Base-by-base conservation (phyloP, 352 stramenopile species). In the Phytophthora megakarya region DNA sequence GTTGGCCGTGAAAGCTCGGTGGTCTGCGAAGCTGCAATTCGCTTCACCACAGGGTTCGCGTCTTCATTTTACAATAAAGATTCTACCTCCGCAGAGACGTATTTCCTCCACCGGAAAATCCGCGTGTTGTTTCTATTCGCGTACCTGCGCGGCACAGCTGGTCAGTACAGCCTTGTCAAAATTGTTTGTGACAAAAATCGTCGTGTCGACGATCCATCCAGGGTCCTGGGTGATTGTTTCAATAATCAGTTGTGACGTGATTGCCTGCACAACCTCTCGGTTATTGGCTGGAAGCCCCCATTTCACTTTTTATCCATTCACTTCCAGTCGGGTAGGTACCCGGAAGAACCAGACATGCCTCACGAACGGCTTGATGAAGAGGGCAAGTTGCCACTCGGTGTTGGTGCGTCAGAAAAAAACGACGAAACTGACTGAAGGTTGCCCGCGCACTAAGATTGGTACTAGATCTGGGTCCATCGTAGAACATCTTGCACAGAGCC, bases 171-270 rank as follows among this genome's bases (percentile, higher is more conserved):
- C 26, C 26, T 58, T 56, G 16, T 68, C 60, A 22, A 62, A 33
- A 16, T 69, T 69, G 18, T 32, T 63, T 13, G 61, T 69, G 4
- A 69, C 52, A 5, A 69, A 22, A 32, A n/a, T 52, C 13, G 38
- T 46, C 23, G 45, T 46, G 2, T 67, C 51, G 39, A 59, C 35
- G 13, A 62, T 9, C 51, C 44, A 69, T 23, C 16, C 45, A 33
- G 26, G 45, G 28, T 69, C 52, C 3, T 10, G 5, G 19, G 19
- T 10, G 25, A 69, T 16, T 12, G 38, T 28, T 21, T 40, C 22
- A 22, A 30, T 15, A 3, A 28, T 35, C 5, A 69, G 25, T 22
- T 53, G 32, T 2, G 15, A 32, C 3, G 55, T 46, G 5, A 62
- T 16, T 16, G 37, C 37, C 15, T 37, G 5, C 12, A 58, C 25